Evolutionary conservation across 2,329 filamentous ascomycete genomes (phyloP), one percentile per base, ranked within the genome.

Genomic region (Chaetomium sp.): DNA sequence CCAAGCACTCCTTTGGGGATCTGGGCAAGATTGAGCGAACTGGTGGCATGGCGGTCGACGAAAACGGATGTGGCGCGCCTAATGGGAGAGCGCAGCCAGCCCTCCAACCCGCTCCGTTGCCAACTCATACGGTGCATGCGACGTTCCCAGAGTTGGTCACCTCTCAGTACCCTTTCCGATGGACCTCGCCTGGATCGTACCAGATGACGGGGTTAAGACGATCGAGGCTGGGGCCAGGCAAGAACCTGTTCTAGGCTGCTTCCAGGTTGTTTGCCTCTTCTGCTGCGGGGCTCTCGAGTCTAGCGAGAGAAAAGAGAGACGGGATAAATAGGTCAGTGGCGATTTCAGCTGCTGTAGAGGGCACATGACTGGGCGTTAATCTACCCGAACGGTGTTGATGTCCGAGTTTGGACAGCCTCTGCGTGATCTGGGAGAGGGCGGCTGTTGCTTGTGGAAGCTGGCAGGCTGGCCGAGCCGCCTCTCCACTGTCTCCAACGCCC

Each of bases 351-450:
- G 42, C 19, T 47, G 56, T 29, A 27, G 25, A 59, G 65, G 38
- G 66, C 69, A 70, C 67, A 69, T 71, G 70, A 69, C 67, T 58
- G 57, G 31, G 42, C 49, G 60, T 64, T 68, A 69, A 68, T 69
- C 66, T 70, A 69, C 64, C 62, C 21, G 25, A 58, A 57, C 57
- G 60, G 54, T 61, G 57, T 57, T 64, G 60, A 63, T 35, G 62
- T 47, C 60, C 60, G 33, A 54, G 54, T 62, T 62, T 42, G 62
- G 58, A 62, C 62, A 29, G 25, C 31, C 31, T 6, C 29, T 42
- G 38, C 38, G 38, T 42, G 38, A 42, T 42, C 38, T 19, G 16
- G 38, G 38, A 33, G 45, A 16, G 54, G 31, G 35, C 10, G 57
- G 25, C 19, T 38, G 50, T 56, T 21, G 38, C 23, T 54, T 50